Conservation (phyloP, 306 rosid genomes). For the Cajanus cajan region DNA sequence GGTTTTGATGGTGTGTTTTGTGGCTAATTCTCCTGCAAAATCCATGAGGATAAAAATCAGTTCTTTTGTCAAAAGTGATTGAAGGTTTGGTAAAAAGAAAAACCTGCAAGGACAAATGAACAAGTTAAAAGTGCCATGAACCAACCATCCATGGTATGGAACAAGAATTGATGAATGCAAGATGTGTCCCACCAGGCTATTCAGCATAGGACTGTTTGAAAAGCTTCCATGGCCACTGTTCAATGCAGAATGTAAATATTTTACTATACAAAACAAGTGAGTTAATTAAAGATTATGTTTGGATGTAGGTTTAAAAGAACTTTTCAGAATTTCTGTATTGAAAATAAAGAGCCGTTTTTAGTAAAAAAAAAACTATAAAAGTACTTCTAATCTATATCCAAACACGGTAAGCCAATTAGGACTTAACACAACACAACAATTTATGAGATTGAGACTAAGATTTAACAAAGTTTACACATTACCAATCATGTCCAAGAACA, state of each 20-base stretch:
- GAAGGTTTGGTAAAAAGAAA: not conserved
- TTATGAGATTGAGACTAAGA: not conserved
- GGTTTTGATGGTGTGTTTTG: conserved; percentile 95
- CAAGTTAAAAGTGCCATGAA: not conserved
- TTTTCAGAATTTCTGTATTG: too few relatives aligned
- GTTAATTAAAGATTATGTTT: too few relatives aligned
- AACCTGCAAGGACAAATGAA: not conserved
- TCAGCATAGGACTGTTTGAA: conserved; percentile 57
- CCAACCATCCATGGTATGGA: conserved; percentile 92
- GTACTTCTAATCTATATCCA: too few relatives aligned
- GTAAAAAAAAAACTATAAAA: too few relatives aligned
- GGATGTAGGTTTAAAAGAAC: too few relatives aligned
- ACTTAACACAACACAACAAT: not conserved
- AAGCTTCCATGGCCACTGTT: conserved; percentile 98
- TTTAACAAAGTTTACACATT: not conserved
- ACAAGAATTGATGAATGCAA: conserved; percentile 89
- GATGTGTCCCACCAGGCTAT: conserved; percentile 72
- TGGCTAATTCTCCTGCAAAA: conserved; percentile 88
- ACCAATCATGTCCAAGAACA: conserved; percentile 98
- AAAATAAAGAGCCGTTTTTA: too few relatives aligned
- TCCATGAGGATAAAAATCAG: not conserved
- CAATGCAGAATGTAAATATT: conserved; percentile 2
- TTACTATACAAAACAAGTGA: not conserved
- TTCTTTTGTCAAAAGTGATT: not conserved
- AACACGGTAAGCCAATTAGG: not conserved